Base-by-base conservation (phyloP, 2,329 filamentous ascomycete genomes). In the Emericellopsis cladophorae region DNA sequence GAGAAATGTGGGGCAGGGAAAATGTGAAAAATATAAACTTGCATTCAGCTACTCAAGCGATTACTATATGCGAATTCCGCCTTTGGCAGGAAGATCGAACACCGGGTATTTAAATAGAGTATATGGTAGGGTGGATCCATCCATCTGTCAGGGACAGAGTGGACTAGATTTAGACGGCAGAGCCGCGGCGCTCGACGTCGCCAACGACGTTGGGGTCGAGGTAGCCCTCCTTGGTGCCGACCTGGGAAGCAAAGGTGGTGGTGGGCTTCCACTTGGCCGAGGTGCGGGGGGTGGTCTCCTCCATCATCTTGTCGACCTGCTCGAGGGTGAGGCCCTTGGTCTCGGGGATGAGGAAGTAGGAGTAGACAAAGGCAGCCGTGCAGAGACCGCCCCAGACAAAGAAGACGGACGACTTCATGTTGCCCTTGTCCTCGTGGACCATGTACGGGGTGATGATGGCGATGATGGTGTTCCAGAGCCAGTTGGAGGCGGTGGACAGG, bases 401-500 rank as follows among this genome's bases (percentile, higher is more conserved):
- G 74, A 85, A 85, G 50, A 85, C 79, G 51, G 73, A 77, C 24
- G 79, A 71, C 53, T 70, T 72, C 43, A 88, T 66, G 62, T 87
- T 79, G 47, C 77, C 80, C 46, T 73, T 61, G 45, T 74, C 65
- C 33, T 60, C 51, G 29, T 74, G 75, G 29, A 83, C 72, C 62
- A 85, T 80, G 67, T 81, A 85, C 14, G 81, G 81, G 7, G 76
- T 84, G 61, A 87, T 84, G 58, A 86, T 72, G 44, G 76, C 60
- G 40, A 74, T 74, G 54, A 74, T 73, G 60, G 80, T 86, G 68
- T 88, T 92, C 85, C 85, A 92, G 47, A 92, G 74, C 86, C 86
- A 93, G 75, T 93, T 93, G 57, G 81, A 87, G 45, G 87, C 84
- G 8, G 88, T 93, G 33, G 86, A 89, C 36, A 94, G 73, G 52